Conservation (phyloP, 208 protist species). For the Leishmania arabica region DNA sequence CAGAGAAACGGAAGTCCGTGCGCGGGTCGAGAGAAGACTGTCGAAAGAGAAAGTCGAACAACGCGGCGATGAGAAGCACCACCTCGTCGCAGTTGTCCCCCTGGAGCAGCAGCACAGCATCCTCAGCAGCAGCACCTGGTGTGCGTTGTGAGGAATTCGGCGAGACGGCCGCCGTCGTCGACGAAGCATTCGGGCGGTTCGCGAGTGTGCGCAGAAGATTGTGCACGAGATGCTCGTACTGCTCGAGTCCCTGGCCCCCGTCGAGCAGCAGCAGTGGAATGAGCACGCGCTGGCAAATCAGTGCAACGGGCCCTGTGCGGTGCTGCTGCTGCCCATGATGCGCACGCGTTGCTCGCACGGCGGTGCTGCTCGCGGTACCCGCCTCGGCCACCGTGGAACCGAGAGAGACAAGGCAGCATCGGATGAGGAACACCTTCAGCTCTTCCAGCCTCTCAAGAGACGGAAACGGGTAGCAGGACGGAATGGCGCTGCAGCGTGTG, state of each 20-base stretch:
- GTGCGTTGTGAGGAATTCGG: not conserved
- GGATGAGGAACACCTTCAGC: constrained; percentile 19
- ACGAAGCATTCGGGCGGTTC: not conserved
- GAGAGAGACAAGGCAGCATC: constrained; percentile 19
- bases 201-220: constrained; percentile 30
- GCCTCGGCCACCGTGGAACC: constrained; percentile 4
- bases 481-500: constrained; percentile 8
- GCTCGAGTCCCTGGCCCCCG: constrained; percentile 33
- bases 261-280: constrained; percentile 65
- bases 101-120: not conserved
- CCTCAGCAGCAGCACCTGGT: not conserved
- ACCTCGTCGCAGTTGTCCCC: constrained; percentile 49
- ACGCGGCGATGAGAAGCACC: constrained; percentile 70
- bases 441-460: constrained; percentile 1
- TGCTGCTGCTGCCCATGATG: not conserved
- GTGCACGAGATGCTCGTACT: constrained; percentile 33
- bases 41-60: constrained; percentile 88
- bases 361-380: not conserved
- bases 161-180: not conserved
- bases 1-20: constrained; percentile 68
- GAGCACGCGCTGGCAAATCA: constrained; percentile 71
- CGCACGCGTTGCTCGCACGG: not conserved
- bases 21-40: constrained; percentile 22
- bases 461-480: constrained; percentile 31
- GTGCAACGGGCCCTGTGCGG: constrained; percentile 31